Conservation (phyloP, 257 asterid genomes). For the Solanum bulbocastanum region DNA sequence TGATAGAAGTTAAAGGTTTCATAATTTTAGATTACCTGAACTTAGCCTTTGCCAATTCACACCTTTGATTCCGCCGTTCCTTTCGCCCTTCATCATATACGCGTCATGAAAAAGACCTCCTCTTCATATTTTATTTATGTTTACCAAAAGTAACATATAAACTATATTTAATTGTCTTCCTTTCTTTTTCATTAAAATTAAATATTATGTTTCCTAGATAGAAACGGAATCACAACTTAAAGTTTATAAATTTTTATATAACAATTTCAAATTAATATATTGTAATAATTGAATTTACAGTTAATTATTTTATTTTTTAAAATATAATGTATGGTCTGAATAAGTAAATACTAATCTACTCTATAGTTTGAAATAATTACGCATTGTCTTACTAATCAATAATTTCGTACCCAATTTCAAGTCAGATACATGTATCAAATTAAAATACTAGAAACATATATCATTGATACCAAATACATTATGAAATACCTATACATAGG, state of each 20-base stretch:
- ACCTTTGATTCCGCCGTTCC: conserved; percentile 48
- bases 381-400: not conserved
- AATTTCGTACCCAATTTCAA: not conserved
- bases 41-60: conserved; percentile 25
- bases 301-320: not conserved
- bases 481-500: not conserved
- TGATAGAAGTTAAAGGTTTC: not conserved
- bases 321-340: not conserved
- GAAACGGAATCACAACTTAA: not conserved
- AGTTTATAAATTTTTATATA: not conserved
- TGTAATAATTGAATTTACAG: not conserved
- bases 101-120: conserved; percentile 13
- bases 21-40: conserved; percentile 27
- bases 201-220: not conserved
- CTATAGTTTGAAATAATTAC: not conserved
- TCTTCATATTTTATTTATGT: not conserved
- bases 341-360: not conserved
- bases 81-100: conserved; percentile 15
- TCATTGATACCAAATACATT: not conserved
- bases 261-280: not conserved
- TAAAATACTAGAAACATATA: not conserved
- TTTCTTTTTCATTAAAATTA: not conserved
- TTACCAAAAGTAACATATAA: not conserved
- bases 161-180: not conserved
- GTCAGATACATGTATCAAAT: too few species aligned